Base-by-base conservation (phyloP, 495 filamentous ascomycete species). In the Penicillium macrosclerotiorum region DNA sequence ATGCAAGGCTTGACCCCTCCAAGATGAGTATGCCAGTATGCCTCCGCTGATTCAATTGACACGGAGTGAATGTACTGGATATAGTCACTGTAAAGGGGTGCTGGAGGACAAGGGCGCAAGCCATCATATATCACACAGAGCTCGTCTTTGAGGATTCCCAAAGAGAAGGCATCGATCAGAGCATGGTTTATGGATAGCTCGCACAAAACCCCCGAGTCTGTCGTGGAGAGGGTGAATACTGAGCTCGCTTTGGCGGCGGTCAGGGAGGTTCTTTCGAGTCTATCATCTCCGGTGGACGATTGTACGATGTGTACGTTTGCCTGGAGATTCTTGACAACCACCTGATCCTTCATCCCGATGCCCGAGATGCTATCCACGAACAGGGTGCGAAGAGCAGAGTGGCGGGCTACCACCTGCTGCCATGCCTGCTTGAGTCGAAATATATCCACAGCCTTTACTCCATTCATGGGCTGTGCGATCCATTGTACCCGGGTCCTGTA, bases 361-460 rank as follows among this genome's bases (percentile, higher is more conserved):
- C 44, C 35, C 18, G 18, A 5, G 19, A 4, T 16, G 9, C n/a
- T 63, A 3, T 75, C 48, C 5, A 74, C 54, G 26, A 81, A 75
- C 24, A 79, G 53, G 0, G 77, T 78, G 14, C 78, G 57, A 9
- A 81, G 54, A 8, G 66, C 54, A 0, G 74, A 52, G 42, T 80
- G 75, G 16, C 63, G 69, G 3, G 63, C 41, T 4, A 80, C 69
- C 0, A 80, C 66, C 5, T 54, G 51, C 34, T 63, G 54, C 79
- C 78, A 81, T 1, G 76, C 75, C 7, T 38, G 17, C 6, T 47
- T 46, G 3, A 51, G 13, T 11, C 29, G 31, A 2, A n/a, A 24
- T 18, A 26, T 7, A 3, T 13, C n/a, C n/a, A n/a, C n/a, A n/a
- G n/a, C n/a, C n/a, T n/a, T n/a, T n/a, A n/a, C n/a, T n/a, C n/a